Evolutionary conservation across 768 basidiomycete genomes (phyloP).

Genomic region (Hericium alpestre): DNA sequence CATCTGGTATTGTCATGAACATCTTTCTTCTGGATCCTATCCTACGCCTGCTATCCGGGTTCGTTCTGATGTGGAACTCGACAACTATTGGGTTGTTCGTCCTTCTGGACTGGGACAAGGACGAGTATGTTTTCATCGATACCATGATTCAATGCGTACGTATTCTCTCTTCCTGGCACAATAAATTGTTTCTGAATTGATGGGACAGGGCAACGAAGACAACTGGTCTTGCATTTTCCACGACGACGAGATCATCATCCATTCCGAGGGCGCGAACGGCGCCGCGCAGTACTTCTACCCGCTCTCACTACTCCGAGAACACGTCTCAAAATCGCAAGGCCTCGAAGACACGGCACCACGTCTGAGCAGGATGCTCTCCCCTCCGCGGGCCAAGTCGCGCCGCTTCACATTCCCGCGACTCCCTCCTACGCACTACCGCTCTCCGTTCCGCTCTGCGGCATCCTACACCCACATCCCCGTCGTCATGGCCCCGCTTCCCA

Average conservation of each 20-base stretch:
- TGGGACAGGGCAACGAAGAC: conserved; percentile 43
- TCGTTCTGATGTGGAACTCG: conserved; percentile 51
- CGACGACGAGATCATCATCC: conserved; percentile 59
- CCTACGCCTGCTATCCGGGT: conserved; percentile 50
- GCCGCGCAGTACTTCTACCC: conserved; percentile 68
- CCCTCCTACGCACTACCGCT: conserved; percentile 7
- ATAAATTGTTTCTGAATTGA: neutral
- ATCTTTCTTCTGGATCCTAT: conserved; percentile 64
- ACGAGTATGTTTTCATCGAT: conserved; percentile 62
- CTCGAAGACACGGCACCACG: conserved; percentile 13
- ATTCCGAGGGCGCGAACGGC: conserved; percentile 57
- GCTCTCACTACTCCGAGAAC: conserved; percentile 23
- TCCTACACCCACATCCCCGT: conserved; percentile 2
- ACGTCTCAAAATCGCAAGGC: conserved; percentile 13
- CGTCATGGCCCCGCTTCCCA: neutral
- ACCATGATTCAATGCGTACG: conserved; percentile 66
- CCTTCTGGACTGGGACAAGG: conserved; percentile 54
- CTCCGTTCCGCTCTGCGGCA: conserved; percentile 3
- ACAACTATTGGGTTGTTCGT: conserved; percentile 54
- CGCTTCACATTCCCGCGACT: conserved; percentile 15
- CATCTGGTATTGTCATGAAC: conserved; percentile 64
- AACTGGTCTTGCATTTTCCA: conserved; percentile 73
- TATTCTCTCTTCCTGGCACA: conserved; percentile 12
- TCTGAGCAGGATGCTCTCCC: conserved; percentile 14
- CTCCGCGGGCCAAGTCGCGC: conserved; percentile 13